Base-by-base conservation (phyloP, 352 stramenopile species). In the Paralagenidium karlingii region DNA sequence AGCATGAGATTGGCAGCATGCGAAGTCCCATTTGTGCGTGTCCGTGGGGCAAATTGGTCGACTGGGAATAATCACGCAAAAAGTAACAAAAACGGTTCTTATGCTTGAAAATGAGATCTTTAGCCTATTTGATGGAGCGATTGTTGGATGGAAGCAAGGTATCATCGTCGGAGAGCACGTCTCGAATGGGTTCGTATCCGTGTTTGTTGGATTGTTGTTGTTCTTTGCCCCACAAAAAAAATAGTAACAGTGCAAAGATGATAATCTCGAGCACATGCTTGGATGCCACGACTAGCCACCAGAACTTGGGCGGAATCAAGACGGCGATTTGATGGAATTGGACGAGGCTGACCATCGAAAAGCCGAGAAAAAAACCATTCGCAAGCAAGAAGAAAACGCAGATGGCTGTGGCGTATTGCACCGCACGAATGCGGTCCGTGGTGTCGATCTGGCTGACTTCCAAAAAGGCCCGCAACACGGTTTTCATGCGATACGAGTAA, bases 371-470 rank as follows among this genome's bases (percentile, higher is more conserved):
- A 19, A 91, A 63, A 6, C 71, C 68, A 38, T 95, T 87, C 8
- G 88, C 78, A n/a, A 97, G 55, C 49, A 98, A 95, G 56, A 98
- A 98, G 36, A 95, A 64, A 24, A 94, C 95, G 28, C 90, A 94
- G 36, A 94, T 97, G 3, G 90, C 77, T 12, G 91, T 97, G 29
- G 96, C 96, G 74, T 85, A 97, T 24, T 96, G 86, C 34, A 98
- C 96, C 3, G 89, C 79, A 46, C 89, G 91, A 26, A 98, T 94
- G 46, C 96, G 84, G 45, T 82, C 85, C n/a, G 96, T 95, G 11
- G 91, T 98, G 26, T 94, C 91, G 31, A 98, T 94, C 58, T 98
- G 89, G 45, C 95, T 97, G 16, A 98, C 94, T 28, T 94, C 90
- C 5, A 96, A 75, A 31, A 98, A 81, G 2, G 94, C 96, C 38